Conservation (phyloP, 768 basidiomycete genomes). For the Goffeauzyma gilvescens region DNA sequence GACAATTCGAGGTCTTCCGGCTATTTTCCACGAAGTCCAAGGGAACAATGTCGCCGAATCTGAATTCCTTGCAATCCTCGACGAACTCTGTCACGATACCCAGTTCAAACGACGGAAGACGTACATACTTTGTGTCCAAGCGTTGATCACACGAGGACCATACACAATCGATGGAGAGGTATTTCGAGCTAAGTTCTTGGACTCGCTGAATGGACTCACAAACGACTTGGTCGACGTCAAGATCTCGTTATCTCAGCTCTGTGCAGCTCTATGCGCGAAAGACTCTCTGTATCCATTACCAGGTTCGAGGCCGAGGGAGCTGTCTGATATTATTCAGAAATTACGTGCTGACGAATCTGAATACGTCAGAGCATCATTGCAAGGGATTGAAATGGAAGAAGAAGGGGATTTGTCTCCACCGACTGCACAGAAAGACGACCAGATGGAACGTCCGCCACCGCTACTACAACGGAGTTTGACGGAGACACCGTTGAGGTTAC, state of each 20-base stretch:
- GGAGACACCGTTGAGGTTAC: too few relatives aligned
- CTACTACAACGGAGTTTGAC: too few relatives aligned
- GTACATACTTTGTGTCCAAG: constrained; percentile 57
- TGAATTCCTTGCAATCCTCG: constrained; percentile 18
- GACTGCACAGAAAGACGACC: too few relatives aligned
- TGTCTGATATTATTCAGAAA: constrained; percentile 6
- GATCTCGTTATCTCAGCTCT: constrained; percentile 62
- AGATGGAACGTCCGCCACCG: too few relatives aligned
- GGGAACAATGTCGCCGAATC: neutral
- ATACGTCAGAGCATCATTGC: too few relatives aligned
- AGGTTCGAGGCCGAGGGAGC: constrained; percentile 1
- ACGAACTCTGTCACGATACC: constrained; percentile 37
- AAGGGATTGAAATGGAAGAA: too few relatives aligned
- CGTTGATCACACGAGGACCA: constrained; percentile 39
- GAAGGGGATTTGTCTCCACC: too few relatives aligned
- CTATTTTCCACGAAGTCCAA: constrained; percentile 7
- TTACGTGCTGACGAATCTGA: constrained; percentile 8
- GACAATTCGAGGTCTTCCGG: constrained; percentile 42
- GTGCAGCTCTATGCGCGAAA: constrained; percentile 34
- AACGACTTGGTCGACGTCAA: constrained; percentile 68
- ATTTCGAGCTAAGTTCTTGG: constrained; percentile 37
- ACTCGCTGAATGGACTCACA: constrained; percentile 41
- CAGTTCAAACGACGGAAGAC: constrained; percentile 47
- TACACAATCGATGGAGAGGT: constrained; percentile 37
- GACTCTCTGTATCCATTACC: constrained; percentile 7